These are phyloP conservation scores for Penicillium coprophilum DNA, from an alignment of 495 filamentous ascomycete species.

Conservation along the genomic window DNA sequence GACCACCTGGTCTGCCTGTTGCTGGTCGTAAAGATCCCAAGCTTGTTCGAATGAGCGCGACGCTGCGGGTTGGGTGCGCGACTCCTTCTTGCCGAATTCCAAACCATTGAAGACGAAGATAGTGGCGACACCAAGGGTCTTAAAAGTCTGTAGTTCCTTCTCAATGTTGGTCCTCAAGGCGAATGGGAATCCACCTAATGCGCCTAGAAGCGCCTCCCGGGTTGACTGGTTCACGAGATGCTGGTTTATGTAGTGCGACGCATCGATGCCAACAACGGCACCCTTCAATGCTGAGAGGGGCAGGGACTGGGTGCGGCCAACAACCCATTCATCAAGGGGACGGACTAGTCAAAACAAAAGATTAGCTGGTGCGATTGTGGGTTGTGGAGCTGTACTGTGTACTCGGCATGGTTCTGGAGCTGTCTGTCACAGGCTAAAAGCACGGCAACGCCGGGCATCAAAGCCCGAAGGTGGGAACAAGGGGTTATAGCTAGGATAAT, in stretches of 20 bases:
- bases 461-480: conserved; percentile 18
- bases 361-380: conserved; percentile 15
- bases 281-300: conserved; percentile 66
- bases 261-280: conserved; percentile 80
- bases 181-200: conserved; percentile 86
- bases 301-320: conserved; percentile 51
- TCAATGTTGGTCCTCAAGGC: conserved; percentile 68
- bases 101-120: conserved; percentile 91
- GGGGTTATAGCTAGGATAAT: conserved; percentile 3
- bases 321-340: conserved; percentile 59
- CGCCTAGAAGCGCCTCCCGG: conserved; percentile 83
- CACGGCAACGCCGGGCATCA: conserved; percentile 38
- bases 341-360: conserved; percentile 44
- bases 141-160: conserved; percentile 68
- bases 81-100: conserved; percentile 68
- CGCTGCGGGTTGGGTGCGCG: conserved; percentile 47
- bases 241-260: conserved; percentile 78
- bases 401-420: conserved; percentile 46
- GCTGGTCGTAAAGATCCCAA: conserved; percentile 84
- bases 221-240: conserved; percentile 64
- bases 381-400: conserved; percentile 16
- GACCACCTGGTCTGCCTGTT: conserved; percentile 74
- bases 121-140: conserved; percentile 58
- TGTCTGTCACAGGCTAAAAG: conserved; percentile 32
- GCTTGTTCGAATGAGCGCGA: conserved; percentile 58